Percentiles rank a stretch among this genome's conserved stretches.
Evolutionary conservation across 1,284 basidiomycete genomes (phyloP).

Genomic region (Pascua sp.): DNA sequence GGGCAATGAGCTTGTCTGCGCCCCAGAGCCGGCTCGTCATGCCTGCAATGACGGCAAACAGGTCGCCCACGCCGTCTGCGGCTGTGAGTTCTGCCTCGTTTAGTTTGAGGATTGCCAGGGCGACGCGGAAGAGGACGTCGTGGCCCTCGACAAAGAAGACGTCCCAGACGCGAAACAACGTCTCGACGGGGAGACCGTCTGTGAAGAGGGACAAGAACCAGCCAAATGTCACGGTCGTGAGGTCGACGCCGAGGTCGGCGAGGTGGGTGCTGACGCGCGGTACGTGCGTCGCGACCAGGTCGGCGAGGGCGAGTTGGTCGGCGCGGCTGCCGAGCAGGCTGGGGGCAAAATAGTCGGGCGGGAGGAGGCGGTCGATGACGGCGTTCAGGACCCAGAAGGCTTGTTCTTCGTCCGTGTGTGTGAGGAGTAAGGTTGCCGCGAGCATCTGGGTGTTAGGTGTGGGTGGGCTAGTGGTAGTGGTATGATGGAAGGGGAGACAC

Average conservation of each 20-base stretch:
- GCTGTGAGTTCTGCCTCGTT: conserved; percentile 77
- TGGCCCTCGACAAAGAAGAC: conserved; percentile 92
- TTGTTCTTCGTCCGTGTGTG: conserved; percentile 77
- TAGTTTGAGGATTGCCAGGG: conserved; percentile 76
- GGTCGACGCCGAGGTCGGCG: conserved; percentile 74
- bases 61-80: conserved; percentile 75
- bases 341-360: conserved; percentile 77
- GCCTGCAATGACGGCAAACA: conserved; percentile 80
- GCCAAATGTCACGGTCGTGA: conserved; percentile 92
- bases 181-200: conserved; percentile 92
- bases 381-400: conserved; percentile 94
- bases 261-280: conserved; percentile 77
- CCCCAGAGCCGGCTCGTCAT: conserved; percentile 89
- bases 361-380: conserved; percentile 79
- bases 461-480: conserved; percentile 7
- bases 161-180: conserved; percentile 88
- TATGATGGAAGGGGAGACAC: too few species aligned
- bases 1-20: conserved; percentile 78
- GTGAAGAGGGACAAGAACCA: conserved; percentile 98
- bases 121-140: conserved; percentile 86
- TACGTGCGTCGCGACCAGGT: conserved; percentile 73
- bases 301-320: conserved; percentile 84
- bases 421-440: conserved; percentile 86
- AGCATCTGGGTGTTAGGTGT: conserved; percentile 48
- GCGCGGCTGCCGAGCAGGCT: conserved; percentile 83